Evolutionary conservation across 2,329 filamentous ascomycete species (phyloP).

Genomic region (Cercospora zeae-maydis): DNA sequence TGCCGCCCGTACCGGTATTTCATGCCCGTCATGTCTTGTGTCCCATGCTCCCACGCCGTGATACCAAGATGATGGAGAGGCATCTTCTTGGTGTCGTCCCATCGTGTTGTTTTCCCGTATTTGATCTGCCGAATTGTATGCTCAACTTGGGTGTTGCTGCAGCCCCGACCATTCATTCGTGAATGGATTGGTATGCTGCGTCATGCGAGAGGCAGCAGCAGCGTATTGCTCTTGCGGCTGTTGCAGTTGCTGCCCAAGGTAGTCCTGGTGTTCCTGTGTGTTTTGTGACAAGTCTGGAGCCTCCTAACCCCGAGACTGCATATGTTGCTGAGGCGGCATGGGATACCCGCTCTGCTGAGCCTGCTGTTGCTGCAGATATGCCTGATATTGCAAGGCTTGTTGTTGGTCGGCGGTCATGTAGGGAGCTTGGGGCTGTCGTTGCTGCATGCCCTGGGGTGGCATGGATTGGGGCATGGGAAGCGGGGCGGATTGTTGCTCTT

Average conservation of each 20-base stretch:
- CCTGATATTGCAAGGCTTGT: constrained; percentile 40
- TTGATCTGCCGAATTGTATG: constrained; percentile 12
- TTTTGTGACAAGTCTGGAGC: constrained; percentile 4
- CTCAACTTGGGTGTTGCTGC: not conserved
- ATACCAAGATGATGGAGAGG: constrained; percentile 6
- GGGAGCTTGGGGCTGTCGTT: constrained; percentile 30
- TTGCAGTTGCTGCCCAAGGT: not conserved
- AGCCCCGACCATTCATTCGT: not conserved
- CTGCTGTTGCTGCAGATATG: constrained; percentile 40
- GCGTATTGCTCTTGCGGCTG: not conserved
- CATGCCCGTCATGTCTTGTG: constrained; percentile 9
- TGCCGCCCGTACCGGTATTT: constrained; percentile 9
- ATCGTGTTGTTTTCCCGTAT: constrained; percentile 5
- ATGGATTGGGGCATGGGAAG: constrained; percentile 35
- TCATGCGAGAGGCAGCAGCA: not conserved
- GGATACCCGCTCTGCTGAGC: constrained; percentile 37
- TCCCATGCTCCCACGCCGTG: constrained; percentile 6
- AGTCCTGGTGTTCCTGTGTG: constrained; percentile 1
- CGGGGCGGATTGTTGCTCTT: constrained; percentile 72
- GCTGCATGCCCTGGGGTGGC: constrained; percentile 33
- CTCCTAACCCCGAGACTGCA: constrained; percentile 31
- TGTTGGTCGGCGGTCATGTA: constrained; percentile 41
- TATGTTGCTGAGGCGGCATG: constrained; percentile 37
- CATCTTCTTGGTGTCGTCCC: constrained; percentile 1
- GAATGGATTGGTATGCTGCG: not conserved